Evolutionary conservation across 352 stramenopile genomes (phyloP).

Genomic region (Pythium sukuiense): DNA sequence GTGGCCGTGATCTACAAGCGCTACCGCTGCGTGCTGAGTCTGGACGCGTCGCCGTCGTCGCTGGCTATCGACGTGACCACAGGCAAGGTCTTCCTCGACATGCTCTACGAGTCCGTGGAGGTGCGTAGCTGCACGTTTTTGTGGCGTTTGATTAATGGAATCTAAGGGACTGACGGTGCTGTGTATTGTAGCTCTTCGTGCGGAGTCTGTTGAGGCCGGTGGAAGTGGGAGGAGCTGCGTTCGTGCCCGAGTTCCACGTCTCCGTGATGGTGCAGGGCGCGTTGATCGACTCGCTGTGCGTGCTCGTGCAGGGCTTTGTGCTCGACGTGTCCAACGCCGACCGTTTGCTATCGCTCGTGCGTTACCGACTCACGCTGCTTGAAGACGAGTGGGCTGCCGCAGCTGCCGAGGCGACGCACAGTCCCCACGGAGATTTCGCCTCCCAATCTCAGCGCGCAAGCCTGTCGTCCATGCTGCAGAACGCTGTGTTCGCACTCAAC

Average conservation of each 20-base stretch:
- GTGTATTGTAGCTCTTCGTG: conserved; percentile 60
- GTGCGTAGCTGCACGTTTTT: conserved; percentile 17
- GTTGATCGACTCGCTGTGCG: conserved; percentile 72
- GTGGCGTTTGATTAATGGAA: too few species aligned
- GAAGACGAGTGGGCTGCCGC: conserved; percentile 74
- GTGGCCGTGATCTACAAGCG: conserved; percentile 68
- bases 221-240: conserved; percentile 44
- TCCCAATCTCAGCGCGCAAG: conserved; percentile 30
- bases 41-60: conserved; percentile 83
- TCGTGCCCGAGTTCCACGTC: conserved; percentile 71
- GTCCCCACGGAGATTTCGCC: conserved; percentile 18
- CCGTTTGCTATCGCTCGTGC: conserved; percentile 64
- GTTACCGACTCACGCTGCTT: conserved; percentile 73
- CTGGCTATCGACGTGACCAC: conserved; percentile 77
- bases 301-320: conserved; percentile 82
- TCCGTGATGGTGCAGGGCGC: conserved; percentile 83
- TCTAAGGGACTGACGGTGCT: background rate
- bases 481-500: conserved; percentile 84
- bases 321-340: conserved; percentile 59
- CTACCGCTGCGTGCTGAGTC: conserved; percentile 82
- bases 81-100: conserved; percentile 74
- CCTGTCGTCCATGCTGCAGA: conserved; percentile 82
- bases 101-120: conserved; percentile 79
- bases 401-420: conserved; percentile 20
- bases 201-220: conserved; percentile 62